These are phyloP conservation scores for Penicillium vulpinum DNA, from an alignment of 2,329 filamentous ascomycete species.

Conservation along the genomic window DNA sequence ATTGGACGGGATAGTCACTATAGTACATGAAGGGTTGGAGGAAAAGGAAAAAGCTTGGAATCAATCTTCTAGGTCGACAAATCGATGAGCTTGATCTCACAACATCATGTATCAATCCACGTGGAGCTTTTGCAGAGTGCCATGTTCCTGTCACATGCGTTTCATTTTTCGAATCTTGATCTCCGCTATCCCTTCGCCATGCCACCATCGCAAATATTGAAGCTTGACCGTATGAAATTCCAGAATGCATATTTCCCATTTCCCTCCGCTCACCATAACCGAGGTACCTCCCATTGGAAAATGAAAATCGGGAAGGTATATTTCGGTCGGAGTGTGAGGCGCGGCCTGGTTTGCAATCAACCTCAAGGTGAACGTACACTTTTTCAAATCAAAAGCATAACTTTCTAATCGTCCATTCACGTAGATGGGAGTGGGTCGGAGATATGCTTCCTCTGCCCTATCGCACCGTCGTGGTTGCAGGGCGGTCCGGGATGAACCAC, in stretches of 20 bases:
- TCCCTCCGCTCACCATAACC: constrained; percentile 78
- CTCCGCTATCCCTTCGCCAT: constrained; percentile 77
- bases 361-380: constrained; percentile 72
- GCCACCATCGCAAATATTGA: constrained; percentile 90
- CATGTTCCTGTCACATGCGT: not conserved
- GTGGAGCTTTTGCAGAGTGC: not conserved
- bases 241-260: constrained; percentile 80
- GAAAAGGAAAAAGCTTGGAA: not conserved
- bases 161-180: constrained; percentile 58
- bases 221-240: constrained; percentile 68
- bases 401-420: constrained; percentile 69
- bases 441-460: constrained; percentile 88
- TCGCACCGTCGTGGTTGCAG: constrained; percentile 67
- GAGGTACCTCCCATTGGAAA: constrained; percentile 73
- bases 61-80: not conserved
- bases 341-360: constrained; percentile 63
- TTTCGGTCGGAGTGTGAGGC: constrained; percentile 67
- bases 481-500: constrained; percentile 54
- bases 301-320: constrained; percentile 89
- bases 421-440: constrained; percentile 77
- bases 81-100: not conserved
- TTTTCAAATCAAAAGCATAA: constrained; percentile 79
- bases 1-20: not conserved
- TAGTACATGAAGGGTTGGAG: not conserved
- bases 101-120: not conserved